Evolutionary conservation across 306 rosid genomes (phyloP), one percentile per base, ranked within the genome.

Genomic region (Prunus davidiana): DNA sequence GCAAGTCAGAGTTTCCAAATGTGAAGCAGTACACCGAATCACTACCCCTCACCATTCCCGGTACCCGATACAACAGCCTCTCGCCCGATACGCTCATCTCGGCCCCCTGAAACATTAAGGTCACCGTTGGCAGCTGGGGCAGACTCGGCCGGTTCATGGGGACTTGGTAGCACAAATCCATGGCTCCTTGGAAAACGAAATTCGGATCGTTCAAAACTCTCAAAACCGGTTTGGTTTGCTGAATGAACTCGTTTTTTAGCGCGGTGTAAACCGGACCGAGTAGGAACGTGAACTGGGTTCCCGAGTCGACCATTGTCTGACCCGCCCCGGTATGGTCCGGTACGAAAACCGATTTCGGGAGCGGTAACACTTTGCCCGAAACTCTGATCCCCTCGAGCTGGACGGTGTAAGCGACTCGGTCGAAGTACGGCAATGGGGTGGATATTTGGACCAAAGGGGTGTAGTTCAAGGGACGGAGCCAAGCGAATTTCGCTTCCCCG

Each of bases 321-420:
- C 98, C 97, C 43, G 98, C 97, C 22, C 97, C 97, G 38, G 96
- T 89, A 38, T 93, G 98, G 67, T 93, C 97, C 24, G 98, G 96
- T 0, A 65, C 75, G 3, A 88, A 84, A 0, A 69, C 66, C 0
- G 96, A 72, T 32, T 88, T 84, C 20, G 92, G 87, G 1, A 91
- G 78, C 0, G 85, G 73, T 0, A 93, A 38, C 0, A 54, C 16
- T 57, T 85, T 89, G 1, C 64, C 45, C 19, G 84, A 78, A 14
- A 93, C 96, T 34, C 76, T 79, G 6, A 93, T 93, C 1, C 98
- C 97, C 0, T 88, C 79, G 12, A 93, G 88, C 25, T 79, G 89
- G 3, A 93, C 92, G 5, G 96, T 84, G 85, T 93, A 93, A 0
- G 98, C 97, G 11, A 80, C 93, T 15, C 98, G 88, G 82, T 93